Evolutionary conservation across 371 early-diverging fungal genomes (phyloP), one percentile per base, ranked within the genome.

Genomic region (Mucor saturninus): DNA sequence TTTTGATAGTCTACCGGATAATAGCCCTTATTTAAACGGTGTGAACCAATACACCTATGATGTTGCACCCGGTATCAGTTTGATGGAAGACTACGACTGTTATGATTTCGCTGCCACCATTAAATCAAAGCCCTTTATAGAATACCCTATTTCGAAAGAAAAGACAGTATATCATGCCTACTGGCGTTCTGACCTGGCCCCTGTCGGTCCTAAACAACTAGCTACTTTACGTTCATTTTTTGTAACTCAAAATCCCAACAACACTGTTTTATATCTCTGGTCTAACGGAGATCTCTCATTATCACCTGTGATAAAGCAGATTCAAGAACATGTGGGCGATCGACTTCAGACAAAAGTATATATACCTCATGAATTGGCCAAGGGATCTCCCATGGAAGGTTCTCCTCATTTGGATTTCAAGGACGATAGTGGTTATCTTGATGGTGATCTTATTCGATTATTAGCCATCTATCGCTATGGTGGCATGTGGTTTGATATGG

Each of bases 401-500:
- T 81, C 80, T 0, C 54, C 75, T 14, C 74, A 81, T 56, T 56
- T 81, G 1, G 72, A 76, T 26, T 75, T 68, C 29, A 78, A 80
- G 21, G 84, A 83, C 39, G 59, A 65, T 10, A 67, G 71, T 54
- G 84, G 80, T 2, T 83, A 83, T 62, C 58, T 83, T 29, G 84
- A 83, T 61, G 84, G 84, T 35, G 84, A 83, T 54, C 60, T 83
- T 37, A 65, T 81, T 31, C 75, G 84, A 26, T 53, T 83, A 0
- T 45, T 83, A 39, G 80, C 78, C 21, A 75, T 83, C 10, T 83
- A 83, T 48, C 69, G 75, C 0, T 70, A 80, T 58, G 84, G 84
- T 13, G 84, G 84, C 28, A 78, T 83, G 80, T 83, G 84, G 84
- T 83, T 83, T 52, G 84, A 83, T 62, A 83, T 83, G 84, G 84